Base-by-base conservation (phyloP, 352 stramenopile genomes). In the Phytopythium helicoides region DNA sequence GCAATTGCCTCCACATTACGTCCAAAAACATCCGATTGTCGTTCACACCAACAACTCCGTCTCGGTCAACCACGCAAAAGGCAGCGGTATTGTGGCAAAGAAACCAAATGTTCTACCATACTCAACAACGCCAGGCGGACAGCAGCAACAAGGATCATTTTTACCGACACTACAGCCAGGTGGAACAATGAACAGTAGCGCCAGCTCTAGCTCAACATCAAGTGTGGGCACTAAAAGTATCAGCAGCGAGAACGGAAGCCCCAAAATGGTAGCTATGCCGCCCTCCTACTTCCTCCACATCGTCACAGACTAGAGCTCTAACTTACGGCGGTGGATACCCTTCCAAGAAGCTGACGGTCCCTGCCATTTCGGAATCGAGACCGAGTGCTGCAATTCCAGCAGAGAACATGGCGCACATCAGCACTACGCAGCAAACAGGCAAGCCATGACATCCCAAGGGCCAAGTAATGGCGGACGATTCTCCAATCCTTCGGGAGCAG, bases 401-500 rank as follows among this genome's bases (percentile, higher is more conserved):
- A 6, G 70, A 81, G 6, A 64, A 70, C 58, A 62, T 80, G 58
- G 75, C 65, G 1, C 71, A 68, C 25, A 68, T 81, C 54, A 67
- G 16, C 56, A 75, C 12, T 66, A 75, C 34, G 60, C 69, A 14
- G 59, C 54, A 26, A 41, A 57, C 15, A 68, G 71, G 3, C 54
- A 72, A 41, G 83, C 76, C 11, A 71, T 87, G 56, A 87, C 73
- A 6, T 87, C 79, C 1, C 76, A 87, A 42, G 79, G 76, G n/a
- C 44, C 37, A 14, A 39, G 35, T 22, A 47, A 47, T 38, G 33
- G 38, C 7, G 28, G 28, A 33, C 28, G 28, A 33, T 33, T 33
- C 9, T 33, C 28, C 9, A 33, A 5, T 33, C 28, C 28, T 5
- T 33, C 28, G 28, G 37, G 41, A 10, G 42, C 38, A 9, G 34